Evolutionary conservation across 2,329 filamentous ascomycete genomes (phyloP).

Genomic region (Epicoccum nigrum): DNA sequence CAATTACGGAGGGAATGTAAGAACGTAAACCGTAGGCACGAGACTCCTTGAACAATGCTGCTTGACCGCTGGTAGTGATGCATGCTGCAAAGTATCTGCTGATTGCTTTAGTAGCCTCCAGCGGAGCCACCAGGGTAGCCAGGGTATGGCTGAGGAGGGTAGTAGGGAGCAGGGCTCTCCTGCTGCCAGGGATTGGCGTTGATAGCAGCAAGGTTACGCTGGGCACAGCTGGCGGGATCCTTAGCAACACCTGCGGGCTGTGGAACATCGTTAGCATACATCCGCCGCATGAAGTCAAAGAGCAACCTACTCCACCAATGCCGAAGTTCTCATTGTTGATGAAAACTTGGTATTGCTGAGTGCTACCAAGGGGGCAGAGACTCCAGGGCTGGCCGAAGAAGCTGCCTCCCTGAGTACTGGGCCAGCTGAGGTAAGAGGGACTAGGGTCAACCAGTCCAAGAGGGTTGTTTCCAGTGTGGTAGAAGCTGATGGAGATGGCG

Average conservation of each 20-base stretch:
- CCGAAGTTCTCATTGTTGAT: slow-evolving; percentile 34
- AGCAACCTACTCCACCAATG: slow-evolving; percentile 14
- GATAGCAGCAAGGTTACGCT: slow-evolving; percentile 23
- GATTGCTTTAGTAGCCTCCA: slow-evolving; percentile 1
- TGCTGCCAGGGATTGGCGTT: slow-evolving; percentile 27
- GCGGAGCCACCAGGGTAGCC: slow-evolving; percentile 1
- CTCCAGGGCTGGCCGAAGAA: slow-evolving; percentile 20
- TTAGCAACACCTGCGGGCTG: slow-evolving; percentile 25
- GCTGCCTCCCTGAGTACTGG: slow-evolving; percentile 25
- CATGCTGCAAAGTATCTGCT: slow-evolving; percentile 7
- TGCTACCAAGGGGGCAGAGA: slow-evolving; percentile 29
- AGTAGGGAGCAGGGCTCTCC: slow-evolving; percentile 12
- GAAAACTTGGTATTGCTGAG: slow-evolving; percentile 38
- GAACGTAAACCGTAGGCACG: slow-evolving; percentile 17
- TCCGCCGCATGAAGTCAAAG: background rate
- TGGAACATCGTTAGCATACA: slow-evolving; percentile 2
- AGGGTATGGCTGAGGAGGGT: slow-evolving; percentile 7
- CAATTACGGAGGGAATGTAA: slow-evolving; percentile 21
- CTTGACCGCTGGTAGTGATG: slow-evolving; percentile 16
- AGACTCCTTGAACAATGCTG: slow-evolving; percentile 19
- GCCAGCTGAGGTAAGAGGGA: slow-evolving; percentile 38
- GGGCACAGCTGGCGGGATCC: slow-evolving; percentile 7
- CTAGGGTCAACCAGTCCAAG: slow-evolving; percentile 27
- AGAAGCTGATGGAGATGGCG: slow-evolving; percentile 32
- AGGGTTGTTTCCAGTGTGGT: slow-evolving; percentile 37